Evolutionary conservation across 2,329 filamentous ascomycete genomes (phyloP).

Genomic region (Diplodia corticola): DNA sequence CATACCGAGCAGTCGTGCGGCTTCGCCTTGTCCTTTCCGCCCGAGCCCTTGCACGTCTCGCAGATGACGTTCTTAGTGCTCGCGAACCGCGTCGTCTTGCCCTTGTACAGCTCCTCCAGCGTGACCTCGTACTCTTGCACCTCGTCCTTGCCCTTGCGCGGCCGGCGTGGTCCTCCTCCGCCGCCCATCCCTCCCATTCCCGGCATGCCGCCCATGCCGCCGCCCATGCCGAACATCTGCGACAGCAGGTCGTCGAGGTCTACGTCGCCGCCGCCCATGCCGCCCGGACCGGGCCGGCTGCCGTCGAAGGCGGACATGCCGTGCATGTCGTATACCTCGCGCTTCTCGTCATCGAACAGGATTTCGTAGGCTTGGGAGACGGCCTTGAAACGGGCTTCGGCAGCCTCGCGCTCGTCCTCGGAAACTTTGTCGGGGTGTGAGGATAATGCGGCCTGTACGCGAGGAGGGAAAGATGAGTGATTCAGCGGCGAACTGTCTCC

Average conservation of each 20-base stretch:
- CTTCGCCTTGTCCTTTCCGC: slow-evolving; percentile 90
- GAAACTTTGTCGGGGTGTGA: slow-evolving; percentile 96
- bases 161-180: slow-evolving; percentile 51
- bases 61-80: slow-evolving; percentile 94
- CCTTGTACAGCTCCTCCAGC: slow-evolving; percentile 95
- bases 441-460: slow-evolving; percentile 71
- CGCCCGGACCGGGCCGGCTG: slow-evolving; percentile 64
- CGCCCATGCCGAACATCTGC: slow-evolving; percentile 80
- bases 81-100: slow-evolving; percentile 95
- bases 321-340: slow-evolving; percentile 86
- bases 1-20: slow-evolving; percentile 80
- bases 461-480: neutral
- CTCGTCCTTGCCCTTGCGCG: slow-evolving; percentile 75
- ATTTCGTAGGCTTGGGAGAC: slow-evolving; percentile 97
- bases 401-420: slow-evolving; percentile 77
- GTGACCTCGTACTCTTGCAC: slow-evolving; percentile 89
- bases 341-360: slow-evolving; percentile 91
- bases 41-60: slow-evolving; percentile 79
- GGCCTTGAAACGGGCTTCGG: slow-evolving; percentile 89
- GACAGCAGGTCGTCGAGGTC: slow-evolving; percentile 91
- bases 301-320: slow-evolving; percentile 96
- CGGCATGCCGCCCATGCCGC: slow-evolving; percentile 56
- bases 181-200: slow-evolving; percentile 51
- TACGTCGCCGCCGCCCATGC: slow-evolving; percentile 62
- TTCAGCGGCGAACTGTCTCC: slow-evolving; percentile 17